phyloP scores from a whole-genome alignment of 768 basidiomycete genomes.

The Candolleomyces eurysporus region DNA sequence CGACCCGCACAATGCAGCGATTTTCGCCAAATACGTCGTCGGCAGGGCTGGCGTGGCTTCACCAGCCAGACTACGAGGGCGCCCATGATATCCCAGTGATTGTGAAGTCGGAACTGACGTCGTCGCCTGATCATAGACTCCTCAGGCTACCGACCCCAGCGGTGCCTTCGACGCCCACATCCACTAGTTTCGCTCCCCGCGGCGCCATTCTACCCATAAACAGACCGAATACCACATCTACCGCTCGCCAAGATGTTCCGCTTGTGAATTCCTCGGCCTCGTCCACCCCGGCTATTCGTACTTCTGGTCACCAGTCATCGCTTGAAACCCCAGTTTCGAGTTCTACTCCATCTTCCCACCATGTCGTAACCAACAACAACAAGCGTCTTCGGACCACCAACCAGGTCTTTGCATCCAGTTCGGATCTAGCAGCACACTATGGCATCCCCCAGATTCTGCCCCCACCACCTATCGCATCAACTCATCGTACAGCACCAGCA shows the following conservation, averaged over 20 bases:
- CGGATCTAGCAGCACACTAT: constrained; percentile 75
- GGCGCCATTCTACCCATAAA: constrained; percentile 52
- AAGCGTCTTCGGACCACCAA: constrained; percentile 67
- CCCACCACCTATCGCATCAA: constrained; percentile 54
- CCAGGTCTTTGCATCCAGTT: constrained; percentile 60
- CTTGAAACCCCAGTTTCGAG: constrained; percentile 63
- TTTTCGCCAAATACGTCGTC: constrained; percentile 9
- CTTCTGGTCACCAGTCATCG: constrained; percentile 34
- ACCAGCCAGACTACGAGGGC: not conserved
- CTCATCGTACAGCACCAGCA: constrained; percentile 28
- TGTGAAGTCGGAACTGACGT: constrained; percentile 51
- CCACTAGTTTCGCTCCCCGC: constrained; percentile 26
- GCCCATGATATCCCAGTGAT: constrained; percentile 18
- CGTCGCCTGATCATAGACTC: constrained; percentile 49
- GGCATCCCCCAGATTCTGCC: constrained; percentile 74
- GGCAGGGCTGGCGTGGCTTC: not conserved
- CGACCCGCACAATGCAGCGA: constrained; percentile 21
- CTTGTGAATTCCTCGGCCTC: constrained; percentile 50
- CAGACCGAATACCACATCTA: constrained; percentile 26
- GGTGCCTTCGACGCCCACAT: constrained; percentile 43
- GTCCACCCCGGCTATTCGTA: constrained; percentile 35
- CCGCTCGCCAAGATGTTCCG: constrained; percentile 47
- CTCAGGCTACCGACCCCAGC: constrained; percentile 41
- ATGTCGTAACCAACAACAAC: constrained; percentile 57
- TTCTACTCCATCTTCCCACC: constrained; percentile 35